Evolutionary conservation across 345 rosid genomes (phyloP), one percentile per base, ranked within the genome.

Genomic region (Kernera saxatilis): DNA sequence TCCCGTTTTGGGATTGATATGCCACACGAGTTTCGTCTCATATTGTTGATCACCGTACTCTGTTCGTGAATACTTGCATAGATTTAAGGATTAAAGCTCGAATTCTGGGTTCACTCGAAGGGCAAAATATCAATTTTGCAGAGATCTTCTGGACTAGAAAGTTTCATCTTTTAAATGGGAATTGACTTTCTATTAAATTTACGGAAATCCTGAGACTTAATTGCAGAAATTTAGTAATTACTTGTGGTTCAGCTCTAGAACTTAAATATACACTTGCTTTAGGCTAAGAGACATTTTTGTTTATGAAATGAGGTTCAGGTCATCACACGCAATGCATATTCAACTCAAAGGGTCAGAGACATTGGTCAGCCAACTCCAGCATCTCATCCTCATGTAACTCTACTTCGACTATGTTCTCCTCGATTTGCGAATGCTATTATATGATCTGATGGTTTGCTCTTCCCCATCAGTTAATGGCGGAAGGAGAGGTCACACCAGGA

Each of bases 401-500:
- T 36, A 29, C 36, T 65, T 58, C 14, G 14, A 46, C 13, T 69
- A 19, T 54, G 8, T 22, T 62, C 49, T 44, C 6, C 9, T 39
- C 29, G n/a, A 39, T 48, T 27, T 55, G 54, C 18, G 23, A 33
- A 61, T 27, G 26, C 36, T 70, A 15, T 40, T 48, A 22, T 56
- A 46, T 63, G 23, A 45, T 23, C 72, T 71, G n/a, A 77, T 64
- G 67, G 45, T 72, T 49, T 26, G 26, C 54, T 67, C 73, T 57
- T 23, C 37, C 60, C 2, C 14, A 37, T 41, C 78, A 94, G 99
- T 75, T 94, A 73, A 79, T 91, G 82, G 83, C 77, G 43, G 91
- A 89, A 77, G 97, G 97, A 58, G 96, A 94, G 82, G 68, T 94
- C 49, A 94, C 97, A 22, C 99, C 97, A 8, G 97, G 95, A 7